Conservation (phyloP, 2,329 filamentous ascomycete species). For the Arthrobotrys iridis region DNA sequence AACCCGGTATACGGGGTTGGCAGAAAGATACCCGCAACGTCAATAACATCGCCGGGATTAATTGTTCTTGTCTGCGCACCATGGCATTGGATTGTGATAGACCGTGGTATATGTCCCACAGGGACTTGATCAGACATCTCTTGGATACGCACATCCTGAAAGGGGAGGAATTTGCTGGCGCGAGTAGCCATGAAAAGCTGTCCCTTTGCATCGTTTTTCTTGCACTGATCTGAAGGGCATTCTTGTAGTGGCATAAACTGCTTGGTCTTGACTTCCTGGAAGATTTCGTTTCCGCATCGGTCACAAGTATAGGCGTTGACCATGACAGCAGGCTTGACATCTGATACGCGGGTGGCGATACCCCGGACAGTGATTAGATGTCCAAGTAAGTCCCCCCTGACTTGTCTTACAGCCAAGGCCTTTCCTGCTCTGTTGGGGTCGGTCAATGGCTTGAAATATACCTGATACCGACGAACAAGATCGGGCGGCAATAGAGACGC, state of each 20-base stretch:
- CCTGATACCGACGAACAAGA: constrained; percentile 89
- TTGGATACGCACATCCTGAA: constrained; percentile 98
- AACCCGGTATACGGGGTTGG: constrained; percentile 99
- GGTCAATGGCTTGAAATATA: constrained; percentile 94
- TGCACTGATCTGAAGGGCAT: constrained; percentile 91
- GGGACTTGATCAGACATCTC: constrained; percentile 99
- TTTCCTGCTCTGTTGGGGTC: constrained; percentile 69
- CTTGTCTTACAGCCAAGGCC: constrained; percentile 87
- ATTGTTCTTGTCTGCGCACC: constrained; percentile 85
- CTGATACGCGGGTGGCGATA: constrained; percentile 93
- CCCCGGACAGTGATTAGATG: constrained; percentile 92
- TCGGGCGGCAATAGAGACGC: constrained; percentile 88
- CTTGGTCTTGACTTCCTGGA: constrained; percentile 91
- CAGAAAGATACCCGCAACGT: constrained; percentile 93
- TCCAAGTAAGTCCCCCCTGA: constrained; percentile 90
- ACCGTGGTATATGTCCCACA: constrained; percentile 94
- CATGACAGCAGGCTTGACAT: constrained; percentile 96
- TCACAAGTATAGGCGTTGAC: constrained; percentile 99
- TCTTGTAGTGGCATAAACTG: constrained; percentile 86
- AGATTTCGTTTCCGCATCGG: constrained; percentile 94
- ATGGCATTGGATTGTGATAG: constrained; percentile 87
- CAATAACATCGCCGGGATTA: constrained; percentile 92
- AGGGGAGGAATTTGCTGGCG: constrained; percentile 94
- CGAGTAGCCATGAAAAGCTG: constrained; percentile 94
- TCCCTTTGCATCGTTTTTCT: constrained; percentile 88